Conservation (phyloP, 352 stramenopile genomes). For the Blastocystis hominis region DNA sequence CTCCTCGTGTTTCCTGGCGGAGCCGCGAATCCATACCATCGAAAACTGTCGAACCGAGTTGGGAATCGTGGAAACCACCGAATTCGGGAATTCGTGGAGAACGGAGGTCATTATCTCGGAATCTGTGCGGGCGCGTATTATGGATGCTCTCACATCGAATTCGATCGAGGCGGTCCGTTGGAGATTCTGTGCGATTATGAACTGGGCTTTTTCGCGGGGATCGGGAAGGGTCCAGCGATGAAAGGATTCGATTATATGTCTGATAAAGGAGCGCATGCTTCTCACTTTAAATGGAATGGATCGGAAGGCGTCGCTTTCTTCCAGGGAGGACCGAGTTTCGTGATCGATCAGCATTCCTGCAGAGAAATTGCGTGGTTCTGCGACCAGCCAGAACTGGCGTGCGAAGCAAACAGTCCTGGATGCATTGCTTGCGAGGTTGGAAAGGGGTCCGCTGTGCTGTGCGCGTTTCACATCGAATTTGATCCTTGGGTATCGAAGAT, state of each 20-base stretch:
- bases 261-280: neutral
- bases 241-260: slow-evolving; percentile 6
- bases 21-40: neutral
- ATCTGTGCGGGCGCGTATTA: slow-evolving; percentile 35
- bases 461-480: neutral
- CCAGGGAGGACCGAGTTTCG: neutral
- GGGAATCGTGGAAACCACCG: neutral
- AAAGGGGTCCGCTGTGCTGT: neutral
- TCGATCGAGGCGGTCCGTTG: neutral
- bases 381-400: neutral
- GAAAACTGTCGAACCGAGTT: neutral
- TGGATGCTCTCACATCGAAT: neutral
- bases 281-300: neutral
- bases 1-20: neutral
- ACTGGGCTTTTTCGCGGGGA: slow-evolving; percentile 1
- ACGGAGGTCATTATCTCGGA: slow-evolving; percentile 11
- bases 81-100: slow-evolving; percentile 15
- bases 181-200: slow-evolving; percentile 1
- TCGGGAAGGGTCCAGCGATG: neutral
- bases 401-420: neutral
- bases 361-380: neutral
- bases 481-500: neutral
- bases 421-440: neutral
- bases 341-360: neutral
- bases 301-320: neutral